These are phyloP conservation scores for Kalanchoe fedtschenkoi DNA, from an alignment of 164 flowering plant species.

Conservation along the genomic window DNA sequence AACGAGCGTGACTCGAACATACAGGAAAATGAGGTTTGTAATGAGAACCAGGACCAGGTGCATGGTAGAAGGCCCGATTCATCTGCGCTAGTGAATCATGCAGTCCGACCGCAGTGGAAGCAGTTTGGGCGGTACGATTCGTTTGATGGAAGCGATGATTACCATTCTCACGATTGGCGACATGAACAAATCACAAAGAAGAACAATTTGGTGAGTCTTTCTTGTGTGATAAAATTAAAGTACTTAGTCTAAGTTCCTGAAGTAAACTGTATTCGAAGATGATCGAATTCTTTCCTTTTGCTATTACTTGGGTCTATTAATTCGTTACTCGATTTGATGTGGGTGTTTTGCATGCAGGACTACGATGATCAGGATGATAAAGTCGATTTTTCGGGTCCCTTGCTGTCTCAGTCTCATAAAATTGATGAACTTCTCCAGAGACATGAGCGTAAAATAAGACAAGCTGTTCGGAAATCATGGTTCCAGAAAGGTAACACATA, in stretches of 20 bases:
- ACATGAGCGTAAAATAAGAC: slow-evolving; percentile 87
- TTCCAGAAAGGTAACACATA: slow-evolving; percentile 66
- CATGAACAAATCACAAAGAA: slow-evolving; percentile 47
- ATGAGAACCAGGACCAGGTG: slow-evolving; percentile 13
- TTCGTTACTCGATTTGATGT: no score
- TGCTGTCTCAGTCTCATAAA: slow-evolving; percentile 63
- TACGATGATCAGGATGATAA: slow-evolving; percentile 53
- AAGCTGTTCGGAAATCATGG: slow-evolving; percentile 79
- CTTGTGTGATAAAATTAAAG: not conserved
- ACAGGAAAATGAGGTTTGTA: slow-evolving; percentile 27
- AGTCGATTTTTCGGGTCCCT: slow-evolving; percentile 91
- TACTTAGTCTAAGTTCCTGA: no score
- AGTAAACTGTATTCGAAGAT: no score
- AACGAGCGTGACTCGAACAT: slow-evolving; percentile 30
- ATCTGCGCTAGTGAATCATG: slow-evolving; percentile 32
- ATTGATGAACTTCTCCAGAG: slow-evolving; percentile 73
- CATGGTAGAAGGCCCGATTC: slow-evolving; percentile 39
- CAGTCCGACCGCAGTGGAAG: slow-evolving; percentile 45
- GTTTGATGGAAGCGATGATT: slow-evolving; percentile 67
- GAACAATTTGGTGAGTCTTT: slow-evolving; percentile 42
- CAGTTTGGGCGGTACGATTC: slow-evolving; percentile 72
- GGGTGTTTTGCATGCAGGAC: slow-evolving; percentile 32
- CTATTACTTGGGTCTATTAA: no score
- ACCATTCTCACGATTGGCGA: slow-evolving; percentile 73
- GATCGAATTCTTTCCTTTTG: no score